phyloP scores from a whole-genome alignment of 1,284 basidiomycete species.

The Ganoderma leucocontextum region DNA sequence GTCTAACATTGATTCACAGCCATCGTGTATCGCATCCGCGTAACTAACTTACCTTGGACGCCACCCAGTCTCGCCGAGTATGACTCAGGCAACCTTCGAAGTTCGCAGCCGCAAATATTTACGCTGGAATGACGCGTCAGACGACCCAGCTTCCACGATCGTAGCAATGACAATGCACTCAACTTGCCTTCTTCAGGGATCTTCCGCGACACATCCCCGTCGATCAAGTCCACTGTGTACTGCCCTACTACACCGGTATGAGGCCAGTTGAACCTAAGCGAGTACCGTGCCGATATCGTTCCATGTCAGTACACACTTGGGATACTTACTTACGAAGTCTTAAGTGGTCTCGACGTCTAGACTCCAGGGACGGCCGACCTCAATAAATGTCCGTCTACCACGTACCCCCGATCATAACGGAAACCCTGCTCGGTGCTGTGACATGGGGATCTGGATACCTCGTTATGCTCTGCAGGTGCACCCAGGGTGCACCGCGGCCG shows the following conservation, averaged over 20 bases:
- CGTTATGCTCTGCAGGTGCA: not conserved
- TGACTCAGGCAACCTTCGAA: not conserved
- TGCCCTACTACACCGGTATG: not conserved
- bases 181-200: conserved; percentile 3
- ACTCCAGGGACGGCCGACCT: not conserved
- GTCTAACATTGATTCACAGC: not conserved
- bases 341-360: not conserved
- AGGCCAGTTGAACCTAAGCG: not conserved
- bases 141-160: not conserved
- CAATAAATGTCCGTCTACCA: not conserved
- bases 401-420: not conserved
- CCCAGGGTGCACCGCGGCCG: too few relatives aligned
- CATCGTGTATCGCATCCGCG: not conserved
- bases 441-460: not conserved
- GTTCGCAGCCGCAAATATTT: not conserved
- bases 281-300: not conserved
- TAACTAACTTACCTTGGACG: not conserved
- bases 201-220: not conserved
- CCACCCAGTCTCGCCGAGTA: not conserved
- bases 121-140: not conserved
- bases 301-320: not conserved
- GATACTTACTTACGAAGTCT: not conserved
- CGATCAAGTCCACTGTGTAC: not conserved
- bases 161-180: not conserved
- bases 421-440: not conserved